Evolutionary conservation across 352 stramenopile species (phyloP).

Genomic region (Phytophthora pseudosyringae): DNA sequence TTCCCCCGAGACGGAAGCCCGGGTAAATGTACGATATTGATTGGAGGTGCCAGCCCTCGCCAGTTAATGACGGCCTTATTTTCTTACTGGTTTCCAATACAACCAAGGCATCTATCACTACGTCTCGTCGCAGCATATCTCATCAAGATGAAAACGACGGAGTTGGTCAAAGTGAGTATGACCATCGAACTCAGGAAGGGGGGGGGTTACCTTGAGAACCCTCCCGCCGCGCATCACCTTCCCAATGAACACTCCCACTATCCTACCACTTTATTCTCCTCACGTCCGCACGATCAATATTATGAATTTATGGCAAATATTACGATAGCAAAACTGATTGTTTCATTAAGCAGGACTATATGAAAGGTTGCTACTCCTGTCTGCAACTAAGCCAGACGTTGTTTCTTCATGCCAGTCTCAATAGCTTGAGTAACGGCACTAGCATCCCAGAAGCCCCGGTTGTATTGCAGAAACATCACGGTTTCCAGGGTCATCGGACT

Average conservation of each 20-base stretch:
- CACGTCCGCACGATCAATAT: no score
- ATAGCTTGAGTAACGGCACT: conserved; percentile 1
- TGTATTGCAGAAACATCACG: conserved; percentile 7
- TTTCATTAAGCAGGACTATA: no score
- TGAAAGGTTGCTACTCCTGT: no score
- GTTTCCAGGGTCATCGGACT: conserved; percentile 12
- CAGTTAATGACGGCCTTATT: no score
- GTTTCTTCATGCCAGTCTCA: not conserved
- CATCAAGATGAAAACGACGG: conserved; percentile 1
- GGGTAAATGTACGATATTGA: no score
- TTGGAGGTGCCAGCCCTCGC: no score
- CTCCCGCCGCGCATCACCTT: conserved; percentile 13
- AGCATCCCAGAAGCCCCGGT: not conserved
- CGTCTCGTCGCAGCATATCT: conserved; percentile 10
- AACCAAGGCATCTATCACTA: no score
- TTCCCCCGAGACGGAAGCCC: no score
- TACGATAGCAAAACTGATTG: no score
- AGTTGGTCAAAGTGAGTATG: not conserved
- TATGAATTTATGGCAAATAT: no score
- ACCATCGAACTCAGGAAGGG: conserved; percentile 5
- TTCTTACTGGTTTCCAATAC: no score
- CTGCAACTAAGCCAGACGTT: not conserved
- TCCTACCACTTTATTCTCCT: no score
- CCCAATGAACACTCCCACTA: not conserved
- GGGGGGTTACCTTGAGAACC: conserved; percentile 19